Percentiles rank a stretch among this genome's conserved stretches.
Conservation (phyloP, 805 yeast genomes). For the Candida alai region DNA sequence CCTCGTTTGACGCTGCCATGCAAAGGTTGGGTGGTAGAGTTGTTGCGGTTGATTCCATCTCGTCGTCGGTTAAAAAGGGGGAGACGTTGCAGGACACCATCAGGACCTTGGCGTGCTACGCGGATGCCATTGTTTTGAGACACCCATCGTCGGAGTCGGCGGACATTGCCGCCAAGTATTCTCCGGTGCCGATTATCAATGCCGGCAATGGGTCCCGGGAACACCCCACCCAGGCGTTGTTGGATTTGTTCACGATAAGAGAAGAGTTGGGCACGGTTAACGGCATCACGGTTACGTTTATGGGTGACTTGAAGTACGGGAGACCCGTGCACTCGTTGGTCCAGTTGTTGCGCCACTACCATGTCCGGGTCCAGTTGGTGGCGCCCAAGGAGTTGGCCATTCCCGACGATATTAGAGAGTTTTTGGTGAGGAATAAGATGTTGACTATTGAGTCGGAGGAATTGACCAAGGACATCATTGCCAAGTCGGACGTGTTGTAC, state of each 20-base stretch:
- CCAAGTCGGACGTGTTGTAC: constrained; percentile 90
- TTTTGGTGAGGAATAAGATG: constrained; percentile 65
- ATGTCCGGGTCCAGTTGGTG: constrained; percentile 88
- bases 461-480: constrained; percentile 79
- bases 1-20: constrained; percentile 99
- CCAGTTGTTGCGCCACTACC: constrained; percentile 84
- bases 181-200: constrained; percentile 94
- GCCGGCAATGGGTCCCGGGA: constrained; percentile 98
- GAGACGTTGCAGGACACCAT: constrained; percentile 97
- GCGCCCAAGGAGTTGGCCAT: constrained; percentile 84
- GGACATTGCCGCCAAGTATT: constrained; percentile 89
- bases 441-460: constrained; percentile 68
- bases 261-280: constrained; percentile 98
- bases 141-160: constrained; percentile 94
- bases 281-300: constrained; percentile 95
- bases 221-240: constrained; percentile 98
- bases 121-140: constrained; percentile 95
- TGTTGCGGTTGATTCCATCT: constrained; percentile 75
- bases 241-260: constrained; percentile 96
- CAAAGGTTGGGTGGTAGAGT: constrained; percentile 99
- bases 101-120: constrained; percentile 89
- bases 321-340: constrained; percentile 97
- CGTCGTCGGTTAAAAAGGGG: constrained; percentile 97
- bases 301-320: constrained; percentile 98
- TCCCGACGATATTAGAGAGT: constrained; percentile 69